Evolutionary conservation across 805 yeast species (phyloP).

Genomic region (Pichia membranifaciens): DNA sequence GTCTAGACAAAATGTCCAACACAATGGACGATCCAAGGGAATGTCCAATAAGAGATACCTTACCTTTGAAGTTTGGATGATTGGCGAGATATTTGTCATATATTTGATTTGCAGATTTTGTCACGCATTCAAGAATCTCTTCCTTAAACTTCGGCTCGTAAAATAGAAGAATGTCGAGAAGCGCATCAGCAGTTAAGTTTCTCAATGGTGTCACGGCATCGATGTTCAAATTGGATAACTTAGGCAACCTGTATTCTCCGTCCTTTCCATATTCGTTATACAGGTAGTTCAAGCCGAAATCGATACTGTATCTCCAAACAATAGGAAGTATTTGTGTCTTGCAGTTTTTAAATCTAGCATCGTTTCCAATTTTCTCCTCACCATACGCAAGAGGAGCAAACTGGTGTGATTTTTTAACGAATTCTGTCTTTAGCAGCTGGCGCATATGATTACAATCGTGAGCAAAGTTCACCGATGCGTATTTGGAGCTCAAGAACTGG

Average conservation of each 20-base stretch:
- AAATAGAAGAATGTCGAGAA: conserved; percentile 74
- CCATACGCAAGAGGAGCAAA: conserved; percentile 35
- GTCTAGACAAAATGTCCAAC: conserved; percentile 63
- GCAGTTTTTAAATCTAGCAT: conserved; percentile 35
- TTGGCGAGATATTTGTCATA: conserved; percentile 51
- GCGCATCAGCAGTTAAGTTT: conserved; percentile 77
- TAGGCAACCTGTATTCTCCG: conserved; percentile 46
- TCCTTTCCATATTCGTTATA: conserved; percentile 32
- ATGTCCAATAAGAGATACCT: conserved; percentile 81
- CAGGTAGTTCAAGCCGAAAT: conserved; percentile 46
- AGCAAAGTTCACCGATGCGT: conserved; percentile 79
- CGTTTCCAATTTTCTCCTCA: conserved; percentile 24
- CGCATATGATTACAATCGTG: conserved; percentile 72
- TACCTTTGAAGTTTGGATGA: conserved; percentile 73
- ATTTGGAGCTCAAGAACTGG: conserved; percentile 71
- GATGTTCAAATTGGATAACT: conserved; percentile 65
- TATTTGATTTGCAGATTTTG: conserved; percentile 55
- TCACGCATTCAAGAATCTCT: conserved; percentile 58
- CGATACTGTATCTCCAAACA: conserved; percentile 80
- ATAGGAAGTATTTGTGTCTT: conserved; percentile 83
- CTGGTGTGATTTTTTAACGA: conserved; percentile 35
- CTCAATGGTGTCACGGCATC: conserved; percentile 74
- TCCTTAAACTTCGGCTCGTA: conserved; percentile 64
- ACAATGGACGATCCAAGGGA: conserved; percentile 85
- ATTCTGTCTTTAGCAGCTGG: conserved; percentile 46